A percentile compares a stretch with the other conserved stretches of the same genome.
phyloP scores from a whole-genome alignment of 805 yeast genomes.

The Metschnikowia borealis region DNA sequence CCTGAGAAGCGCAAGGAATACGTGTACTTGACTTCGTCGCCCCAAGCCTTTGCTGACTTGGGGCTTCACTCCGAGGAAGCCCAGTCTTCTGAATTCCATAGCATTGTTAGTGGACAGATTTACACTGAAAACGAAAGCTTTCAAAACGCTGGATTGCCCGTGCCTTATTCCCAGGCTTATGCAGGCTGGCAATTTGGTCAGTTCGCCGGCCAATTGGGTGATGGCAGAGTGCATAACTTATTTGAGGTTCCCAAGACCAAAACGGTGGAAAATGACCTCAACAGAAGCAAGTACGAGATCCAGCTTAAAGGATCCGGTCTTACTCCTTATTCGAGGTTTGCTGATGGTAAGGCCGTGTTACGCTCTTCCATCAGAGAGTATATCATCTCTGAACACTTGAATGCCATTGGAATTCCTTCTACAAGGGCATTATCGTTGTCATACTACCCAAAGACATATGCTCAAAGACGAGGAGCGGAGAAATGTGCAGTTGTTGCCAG shows the following conservation, averaged over 20 bases:
- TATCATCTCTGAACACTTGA: conserved; percentile 73
- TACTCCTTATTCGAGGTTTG: conserved; percentile 91
- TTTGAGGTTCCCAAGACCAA: conserved; percentile 57
- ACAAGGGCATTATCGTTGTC: conserved; percentile 79
- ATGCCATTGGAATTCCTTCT: conserved; percentile 80
- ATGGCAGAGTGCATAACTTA: conserved; percentile 83
- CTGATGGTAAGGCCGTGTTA: conserved; percentile 93
- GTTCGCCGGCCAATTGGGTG: conserved; percentile 97
- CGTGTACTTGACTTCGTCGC: conserved; percentile 54
- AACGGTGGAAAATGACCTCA: conserved; percentile 11
- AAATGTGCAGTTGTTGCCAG: conserved; percentile 82
- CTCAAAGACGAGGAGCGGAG: conserved; percentile 68
- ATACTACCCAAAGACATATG: conserved; percentile 67
- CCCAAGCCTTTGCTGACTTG: conserved; percentile 57
- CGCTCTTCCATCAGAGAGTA: conserved; percentile 88
- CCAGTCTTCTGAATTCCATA: conserved; percentile 43
- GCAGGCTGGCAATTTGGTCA: conserved; percentile 97
- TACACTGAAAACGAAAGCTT: conserved; percentile 23
- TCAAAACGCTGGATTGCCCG: conserved; percentile 31
- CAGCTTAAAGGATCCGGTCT: conserved; percentile 91
- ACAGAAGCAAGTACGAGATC: conserved; percentile 50
- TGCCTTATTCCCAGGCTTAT: conserved; percentile 87
- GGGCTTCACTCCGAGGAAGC: conserved; percentile 44
- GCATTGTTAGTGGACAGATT: conserved; percentile 58
- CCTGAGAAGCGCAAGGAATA: conserved; percentile 61